These are phyloP conservation scores for Proliferodiscus dingleyae DNA, from an alignment of 2,329 filamentous ascomycete genomes.

Conservation along the genomic window DNA sequence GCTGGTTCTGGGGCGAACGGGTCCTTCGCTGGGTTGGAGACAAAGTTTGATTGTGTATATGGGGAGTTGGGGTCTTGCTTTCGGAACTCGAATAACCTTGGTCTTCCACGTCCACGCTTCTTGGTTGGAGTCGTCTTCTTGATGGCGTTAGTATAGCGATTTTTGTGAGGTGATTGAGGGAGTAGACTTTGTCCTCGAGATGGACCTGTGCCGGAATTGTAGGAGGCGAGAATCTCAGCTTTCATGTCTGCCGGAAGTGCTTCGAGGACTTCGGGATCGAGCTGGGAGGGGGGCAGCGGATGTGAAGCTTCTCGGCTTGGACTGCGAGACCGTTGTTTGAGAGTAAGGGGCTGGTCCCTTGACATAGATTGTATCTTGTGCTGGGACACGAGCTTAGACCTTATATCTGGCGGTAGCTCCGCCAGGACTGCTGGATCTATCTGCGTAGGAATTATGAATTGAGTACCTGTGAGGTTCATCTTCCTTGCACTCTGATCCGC, in stretches of 20 bases:
- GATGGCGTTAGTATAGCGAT: constrained; percentile 43
- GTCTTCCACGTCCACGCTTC: constrained; percentile 47
- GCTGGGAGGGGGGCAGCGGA: constrained; percentile 58
- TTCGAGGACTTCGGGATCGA: constrained; percentile 79
- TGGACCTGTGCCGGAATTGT: constrained; percentile 36
- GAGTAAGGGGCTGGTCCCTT: constrained; percentile 27
- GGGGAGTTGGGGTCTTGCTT: constrained; percentile 50
- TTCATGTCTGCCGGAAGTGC: constrained; percentile 83
- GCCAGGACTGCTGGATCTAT: constrained; percentile 76
- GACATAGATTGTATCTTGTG: constrained; percentile 29
- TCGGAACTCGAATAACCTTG: constrained; percentile 31
- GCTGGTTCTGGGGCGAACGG: constrained; percentile 25
- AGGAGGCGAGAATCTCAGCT: constrained; percentile 73
- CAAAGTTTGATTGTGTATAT: constrained; percentile 70
- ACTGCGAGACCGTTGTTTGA: constrained; percentile 30
- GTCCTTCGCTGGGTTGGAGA: constrained; percentile 37
- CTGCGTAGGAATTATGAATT: constrained; percentile 85
- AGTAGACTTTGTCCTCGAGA: constrained; percentile 31
- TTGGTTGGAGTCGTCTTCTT: constrained; percentile 54
- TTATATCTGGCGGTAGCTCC: constrained; percentile 79
- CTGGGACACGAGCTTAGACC: constrained; percentile 66
- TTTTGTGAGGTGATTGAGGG: constrained; percentile 50
- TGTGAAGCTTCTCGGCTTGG: constrained; percentile 10
- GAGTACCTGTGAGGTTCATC: constrained; percentile 77
- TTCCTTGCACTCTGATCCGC: constrained; percentile 52